Evolutionary conservation across 805 yeast species (phyloP).

Genomic region (Saccharomycopsis capsularis): DNA sequence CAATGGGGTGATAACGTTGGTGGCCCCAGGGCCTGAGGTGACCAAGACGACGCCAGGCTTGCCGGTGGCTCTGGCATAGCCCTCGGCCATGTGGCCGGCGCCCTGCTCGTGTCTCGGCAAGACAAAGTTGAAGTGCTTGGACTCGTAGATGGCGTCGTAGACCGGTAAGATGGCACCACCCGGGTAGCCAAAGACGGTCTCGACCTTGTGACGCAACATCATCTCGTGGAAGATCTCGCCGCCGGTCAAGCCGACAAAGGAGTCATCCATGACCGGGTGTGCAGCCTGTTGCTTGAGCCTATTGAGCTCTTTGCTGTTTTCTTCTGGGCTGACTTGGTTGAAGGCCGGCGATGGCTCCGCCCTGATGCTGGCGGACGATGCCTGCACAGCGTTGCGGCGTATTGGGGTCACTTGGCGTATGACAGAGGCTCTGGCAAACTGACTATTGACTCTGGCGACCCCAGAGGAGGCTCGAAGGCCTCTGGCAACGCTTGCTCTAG

Average conservation of each 20-base stretch:
- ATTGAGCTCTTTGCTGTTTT: slow-evolving; percentile 20
- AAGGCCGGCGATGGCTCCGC: slow-evolving; percentile 46
- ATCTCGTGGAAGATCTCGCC: slow-evolving; percentile 98
- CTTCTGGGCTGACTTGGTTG: slow-evolving; percentile 29
- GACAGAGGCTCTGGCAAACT: neutral
- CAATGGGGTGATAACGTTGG: slow-evolving; percentile 97
- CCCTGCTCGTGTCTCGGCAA: slow-evolving; percentile 98
- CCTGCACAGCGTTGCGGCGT: neutral
- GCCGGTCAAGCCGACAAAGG: slow-evolving; percentile 93
- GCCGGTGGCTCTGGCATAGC: slow-evolving; percentile 92
- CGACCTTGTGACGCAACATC: slow-evolving; percentile 95
- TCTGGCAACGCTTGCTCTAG: no score
- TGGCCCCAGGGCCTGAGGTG: slow-evolving; percentile 99
- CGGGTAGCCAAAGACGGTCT: slow-evolving; percentile 94
- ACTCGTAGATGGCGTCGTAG: slow-evolving; percentile 92
- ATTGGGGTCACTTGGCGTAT: neutral
- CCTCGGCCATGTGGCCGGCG: slow-evolving; percentile 99
- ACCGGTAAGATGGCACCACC: slow-evolving; percentile 99
- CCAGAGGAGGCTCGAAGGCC: neutral
- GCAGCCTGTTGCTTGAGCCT: neutral
- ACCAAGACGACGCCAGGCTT: slow-evolving; percentile 97
- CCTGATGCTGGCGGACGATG: slow-evolving; percentile 21
- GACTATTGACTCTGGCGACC: neutral
- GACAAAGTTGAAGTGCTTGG: slow-evolving; percentile 81
- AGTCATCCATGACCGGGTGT: slow-evolving; percentile 52